Base-by-base conservation (phyloP, 1,284 basidiomycete genomes). In the Peniophora sp. region DNA sequence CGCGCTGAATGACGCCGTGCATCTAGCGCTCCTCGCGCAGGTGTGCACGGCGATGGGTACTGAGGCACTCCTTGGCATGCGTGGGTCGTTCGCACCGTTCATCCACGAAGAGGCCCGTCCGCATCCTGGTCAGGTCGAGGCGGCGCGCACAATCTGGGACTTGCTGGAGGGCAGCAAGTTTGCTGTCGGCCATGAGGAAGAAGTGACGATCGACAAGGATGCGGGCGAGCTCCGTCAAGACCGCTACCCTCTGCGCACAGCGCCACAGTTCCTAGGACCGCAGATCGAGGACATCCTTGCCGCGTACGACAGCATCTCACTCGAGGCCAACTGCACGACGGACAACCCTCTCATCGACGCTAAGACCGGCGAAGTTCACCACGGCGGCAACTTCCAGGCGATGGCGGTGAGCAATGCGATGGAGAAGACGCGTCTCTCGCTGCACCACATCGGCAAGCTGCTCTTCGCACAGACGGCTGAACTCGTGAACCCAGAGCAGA, bases 381-480 rank as follows among this genome's bases (percentile, higher is more conserved):
- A 92, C 57, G 90, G 90, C 18, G 91, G 91, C 10, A 92, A 92
- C 62, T 92, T 93, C 76, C 88, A 91, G 64, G 89, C 88, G 1
- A 88, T 92, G 81, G 76, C 88, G 1, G 79, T 94, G 49, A 89
- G 90, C 6, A 91, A 90, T 52, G 84, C 85, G 3, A 92, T 93
- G 84, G 92, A 94, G 65, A 89, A 91, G 65, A 87, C 88, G 3
- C 83, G 91, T 17, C 78, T 93, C 39, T 77, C 85, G 2, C 70
- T 94, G 24, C 81, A 90, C 57, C 88, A 91, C 59, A 77, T 93
- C 51, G 92, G 90, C 53, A 90, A 91, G 66, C 69, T 94, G 47
- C 69, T 90, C 52, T 94, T 92, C 64, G 76, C 88, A 15, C 92
- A 95, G 64, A 77, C 81, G 60, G 88, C 91, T 0, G 92, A 95